These are phyloP conservation scores for Luffa acutangula DNA, from an alignment of 306 rosid species.

Conservation along the genomic window DNA sequence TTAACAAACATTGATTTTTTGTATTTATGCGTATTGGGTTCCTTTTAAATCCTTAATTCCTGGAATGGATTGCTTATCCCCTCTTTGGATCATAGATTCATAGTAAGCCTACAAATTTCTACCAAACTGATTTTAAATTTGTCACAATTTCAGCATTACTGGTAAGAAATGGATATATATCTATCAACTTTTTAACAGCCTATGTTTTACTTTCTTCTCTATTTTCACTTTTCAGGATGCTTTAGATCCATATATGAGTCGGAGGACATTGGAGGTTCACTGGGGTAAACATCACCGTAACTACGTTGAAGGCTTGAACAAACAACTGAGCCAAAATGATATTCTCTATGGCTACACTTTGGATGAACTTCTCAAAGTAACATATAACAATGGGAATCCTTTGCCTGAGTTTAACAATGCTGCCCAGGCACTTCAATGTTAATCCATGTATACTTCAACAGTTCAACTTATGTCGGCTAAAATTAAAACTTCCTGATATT, in stretches of 20 bases:
- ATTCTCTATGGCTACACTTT: constrained; percentile 67
- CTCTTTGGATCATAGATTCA: background rate
- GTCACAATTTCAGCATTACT: background rate
- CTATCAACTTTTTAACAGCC: background rate
- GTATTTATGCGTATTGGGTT: background rate
- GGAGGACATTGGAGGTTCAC: constrained; percentile 58
- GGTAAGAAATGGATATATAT: background rate
- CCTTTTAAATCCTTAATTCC: background rate
- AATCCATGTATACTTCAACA: background rate
- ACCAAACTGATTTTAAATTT: background rate
- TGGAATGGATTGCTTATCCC: background rate
- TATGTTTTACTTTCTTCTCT: constrained; percentile 9
- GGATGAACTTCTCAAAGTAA: constrained; percentile 83
- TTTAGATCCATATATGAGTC: constrained; percentile 85
- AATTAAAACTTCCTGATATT: background rate
- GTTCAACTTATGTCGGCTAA: background rate
- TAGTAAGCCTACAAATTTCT: background rate
- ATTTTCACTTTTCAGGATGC: constrained; percentile 46
- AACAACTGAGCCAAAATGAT: constrained; percentile 70
- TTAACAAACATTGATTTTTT: background rate
- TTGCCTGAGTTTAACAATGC: constrained; percentile 83
- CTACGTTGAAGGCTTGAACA: constrained; percentile 62
- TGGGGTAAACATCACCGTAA: constrained; percentile 81
- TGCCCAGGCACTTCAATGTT: constrained; percentile 60
- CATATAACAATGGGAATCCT: constrained; percentile 90